Base-by-base conservation (phyloP, 106 monocot genomes). In the Dendrobium huoshanense region DNA sequence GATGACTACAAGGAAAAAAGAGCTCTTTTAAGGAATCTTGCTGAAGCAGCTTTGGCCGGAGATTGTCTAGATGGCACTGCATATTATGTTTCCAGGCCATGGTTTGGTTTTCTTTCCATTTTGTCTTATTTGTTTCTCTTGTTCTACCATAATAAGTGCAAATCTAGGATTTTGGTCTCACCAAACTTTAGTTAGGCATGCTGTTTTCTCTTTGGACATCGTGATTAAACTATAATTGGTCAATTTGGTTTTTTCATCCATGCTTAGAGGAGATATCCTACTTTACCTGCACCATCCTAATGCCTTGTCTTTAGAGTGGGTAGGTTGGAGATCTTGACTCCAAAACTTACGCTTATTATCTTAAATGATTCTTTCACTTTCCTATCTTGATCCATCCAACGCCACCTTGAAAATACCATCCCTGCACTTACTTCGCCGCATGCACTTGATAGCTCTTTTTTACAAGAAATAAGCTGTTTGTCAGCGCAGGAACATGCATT, bases 21-120 rank as follows among this genome's bases (percentile, higher is more conserved):
- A 79, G 88, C 89, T 82, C 89, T 91, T 48, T 84, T 98, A 45
- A 89, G 83, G 80, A 80, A 88, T 75, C 54, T 92, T 44, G 97
- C 94, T 82, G 92, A 92, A 83, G 89, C 88, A 81, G 89, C 94
- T 2, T 80, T 95, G 84, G 85, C 92, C 55, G 97, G 94, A 85
- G 88, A 88, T 20, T 78, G 75, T 55, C 67, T 81, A 49, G 91
- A 88, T 82, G 83, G 77, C 77, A 77, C 65, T 82, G 85, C 89
- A 25, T 98, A 98, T 85, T 92, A 88, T 79, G 94, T 98, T 29
- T 98, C 97, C 42, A 94, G 79, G 80, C 24, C 92, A 81, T 98
- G 97, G 97, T 98, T 89, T 72, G 70, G 20, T 77, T 80, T 18
- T 16, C 18, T 43, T 74, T 17, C 74, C 43, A 20, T 0, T 76